Percentiles rank a stretch among this genome's conserved stretches.
phyloP scores from a whole-genome alignment of 768 basidiomycete species.

The Amanita rubescens region DNA sequence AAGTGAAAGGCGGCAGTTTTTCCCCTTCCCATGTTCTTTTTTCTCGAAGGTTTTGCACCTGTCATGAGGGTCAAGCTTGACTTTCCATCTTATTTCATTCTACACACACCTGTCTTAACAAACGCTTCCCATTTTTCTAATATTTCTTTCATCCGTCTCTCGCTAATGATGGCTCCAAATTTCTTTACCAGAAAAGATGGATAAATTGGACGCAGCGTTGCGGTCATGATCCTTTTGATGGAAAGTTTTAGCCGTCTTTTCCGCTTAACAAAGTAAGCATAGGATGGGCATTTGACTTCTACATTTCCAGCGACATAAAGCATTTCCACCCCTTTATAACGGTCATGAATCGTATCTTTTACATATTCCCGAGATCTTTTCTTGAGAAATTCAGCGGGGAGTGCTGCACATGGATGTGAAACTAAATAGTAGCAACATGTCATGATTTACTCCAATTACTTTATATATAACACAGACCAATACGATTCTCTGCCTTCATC shows the following conservation, averaged over 20 bases:
- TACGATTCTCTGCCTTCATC: background rate
- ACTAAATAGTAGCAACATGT: background rate
- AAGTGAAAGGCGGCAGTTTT: background rate
- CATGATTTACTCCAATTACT: background rate
- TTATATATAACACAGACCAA: background rate
- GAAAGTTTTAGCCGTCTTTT: background rate
- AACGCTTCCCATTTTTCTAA: background rate
- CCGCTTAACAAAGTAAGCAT: background rate
- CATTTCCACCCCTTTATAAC: background rate
- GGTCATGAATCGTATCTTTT: background rate
- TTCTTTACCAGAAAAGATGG: background rate
- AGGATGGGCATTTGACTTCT: background rate
- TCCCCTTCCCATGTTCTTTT: background rate
- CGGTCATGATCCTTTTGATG: background rate
- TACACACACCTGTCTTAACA: background rate
- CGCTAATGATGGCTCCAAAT: background rate
- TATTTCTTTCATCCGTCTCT: background rate
- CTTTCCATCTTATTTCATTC: background rate
- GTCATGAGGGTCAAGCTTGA: background rate
- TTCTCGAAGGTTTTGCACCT: background rate
- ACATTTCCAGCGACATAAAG: background rate
- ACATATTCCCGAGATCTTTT: background rate
- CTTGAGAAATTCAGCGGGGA: background rate
- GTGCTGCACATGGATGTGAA: background rate
- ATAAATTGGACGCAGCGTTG: background rate